Base-by-base conservation (phyloP, 2,329 filamentous ascomycete genomes). In the Teratosphaeria epicoccoides region DNA sequence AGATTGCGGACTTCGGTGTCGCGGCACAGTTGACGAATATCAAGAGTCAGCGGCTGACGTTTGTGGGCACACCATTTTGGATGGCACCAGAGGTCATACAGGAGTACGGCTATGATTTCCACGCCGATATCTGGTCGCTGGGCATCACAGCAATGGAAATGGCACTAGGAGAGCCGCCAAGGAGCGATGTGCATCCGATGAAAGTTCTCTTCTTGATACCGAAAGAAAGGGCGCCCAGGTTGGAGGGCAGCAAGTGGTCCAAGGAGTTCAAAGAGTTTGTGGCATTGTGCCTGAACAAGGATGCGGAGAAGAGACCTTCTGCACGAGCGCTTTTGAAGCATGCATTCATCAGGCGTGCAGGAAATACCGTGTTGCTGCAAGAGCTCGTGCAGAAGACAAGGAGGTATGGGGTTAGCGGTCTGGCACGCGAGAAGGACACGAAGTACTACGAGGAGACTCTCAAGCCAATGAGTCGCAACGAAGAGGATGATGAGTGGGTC, bases 51-150 rank as follows among this genome's bases (percentile, higher is more conserved):
- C 83, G 93, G 50, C 91, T 97, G 70, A 98, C 93, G 0, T 97
- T 98, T 64, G 93, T 98, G 20, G 93, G 93, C 20, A 97, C 91
- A 0, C 93, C 93, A 0, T 95, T 94, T 66, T 95, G 89, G 89
- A 95, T 95, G 89, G 89, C 89, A 0, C 89, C 89, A 1, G 89
- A 95, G 66, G 89, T 95, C 29, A 95, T 95, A 59, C 85, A 94
- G 67, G 88, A 95, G 70, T 82, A 87, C 57, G 81, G 81, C 43
- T 84, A 84, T 59, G 88, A 91, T 68, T 93, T 88, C 73, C 93
- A 93, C 70, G 89, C 89, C 5, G 89, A 95, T 64, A 89, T 95
- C 52, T 95, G 89, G 89, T 94, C 88, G 0, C 71, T 95, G 44
- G 89, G 89, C 6, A 95, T 95, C 62, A 95, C 88, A 0, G 89